These are phyloP conservation scores for Pyrenophora tritici-repentis DNA, from an alignment of 2,329 filamentous ascomycete species.

Conservation along the genomic window DNA sequence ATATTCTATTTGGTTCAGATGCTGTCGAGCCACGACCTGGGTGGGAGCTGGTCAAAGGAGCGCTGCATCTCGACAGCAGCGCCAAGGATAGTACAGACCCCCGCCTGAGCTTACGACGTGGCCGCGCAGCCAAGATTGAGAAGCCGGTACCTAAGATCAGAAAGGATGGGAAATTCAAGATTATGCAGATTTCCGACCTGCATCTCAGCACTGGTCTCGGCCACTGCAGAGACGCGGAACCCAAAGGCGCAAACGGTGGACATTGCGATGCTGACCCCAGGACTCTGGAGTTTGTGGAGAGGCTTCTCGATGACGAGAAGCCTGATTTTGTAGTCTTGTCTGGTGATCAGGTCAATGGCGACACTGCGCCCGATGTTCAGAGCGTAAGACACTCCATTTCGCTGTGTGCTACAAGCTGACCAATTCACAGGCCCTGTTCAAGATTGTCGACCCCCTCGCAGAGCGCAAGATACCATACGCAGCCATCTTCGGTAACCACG, in stretches of 20 bases:
- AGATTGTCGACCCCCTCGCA: constrained; percentile 82
- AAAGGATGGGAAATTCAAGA: constrained; percentile 94
- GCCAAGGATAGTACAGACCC: constrained; percentile 65
- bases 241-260: constrained; percentile 70
- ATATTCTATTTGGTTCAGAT: constrained; percentile 87
- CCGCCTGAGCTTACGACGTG: constrained; percentile 78
- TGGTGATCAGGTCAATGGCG: constrained; percentile 94
- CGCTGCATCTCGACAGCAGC: constrained; percentile 68
- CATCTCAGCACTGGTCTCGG: constrained; percentile 92
- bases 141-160: constrained; percentile 77
- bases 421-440: constrained; percentile 76
- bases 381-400: constrained; percentile 60
- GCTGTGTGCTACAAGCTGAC: constrained; percentile 13
- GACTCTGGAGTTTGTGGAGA: constrained; percentile 85
- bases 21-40: constrained; percentile 86
- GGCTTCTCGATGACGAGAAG: constrained; percentile 86
- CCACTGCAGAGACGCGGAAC: constrained; percentile 82
- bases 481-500: constrained; percentile 95
- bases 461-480: constrained; percentile 90
- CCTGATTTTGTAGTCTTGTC: constrained; percentile 90
- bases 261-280: constrained; percentile 89
- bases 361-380: constrained; percentile 87
- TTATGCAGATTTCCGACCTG: constrained; percentile 93
- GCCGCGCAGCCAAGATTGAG: constrained; percentile 65
- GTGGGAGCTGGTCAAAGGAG: constrained; percentile 74